Evolutionary conservation across 2,329 filamentous ascomycete species (phyloP).

Genomic region (Diaporthe citrichinensis): DNA sequence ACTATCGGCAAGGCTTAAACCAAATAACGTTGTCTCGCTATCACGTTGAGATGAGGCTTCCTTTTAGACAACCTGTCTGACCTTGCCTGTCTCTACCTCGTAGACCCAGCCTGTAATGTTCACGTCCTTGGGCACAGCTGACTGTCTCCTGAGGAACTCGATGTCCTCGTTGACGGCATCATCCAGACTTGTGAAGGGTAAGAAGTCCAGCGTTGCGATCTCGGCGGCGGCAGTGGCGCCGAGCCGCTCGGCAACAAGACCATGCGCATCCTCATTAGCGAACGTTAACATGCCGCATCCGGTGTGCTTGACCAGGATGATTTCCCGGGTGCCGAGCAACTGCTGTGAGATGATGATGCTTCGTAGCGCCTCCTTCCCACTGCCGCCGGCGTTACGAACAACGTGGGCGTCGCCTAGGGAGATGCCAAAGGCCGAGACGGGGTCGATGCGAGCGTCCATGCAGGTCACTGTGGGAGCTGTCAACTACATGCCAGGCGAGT

Average conservation of each 20-base stretch:
- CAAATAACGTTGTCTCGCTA: not conserved
- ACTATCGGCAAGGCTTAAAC: no score
- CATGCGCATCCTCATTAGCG: conserved; percentile 69
- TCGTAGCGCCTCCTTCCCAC: conserved; percentile 77
- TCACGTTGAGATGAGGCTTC: no score
- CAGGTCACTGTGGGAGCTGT: conserved; percentile 71
- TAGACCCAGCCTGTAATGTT: conserved; percentile 82
- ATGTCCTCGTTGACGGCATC: conserved; percentile 78
- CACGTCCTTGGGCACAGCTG: conserved; percentile 71
- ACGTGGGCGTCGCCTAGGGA: conserved; percentile 83
- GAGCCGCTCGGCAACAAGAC: conserved; percentile 71
- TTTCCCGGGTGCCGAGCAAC: conserved; percentile 81
- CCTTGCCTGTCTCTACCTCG: conserved; percentile 79
- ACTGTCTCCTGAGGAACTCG: conserved; percentile 69
- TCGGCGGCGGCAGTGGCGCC: conserved; percentile 64
- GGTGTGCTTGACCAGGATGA: conserved; percentile 82
- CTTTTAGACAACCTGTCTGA: conserved; percentile 30
- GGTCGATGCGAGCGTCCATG: conserved; percentile 84
- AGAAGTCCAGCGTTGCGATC: conserved; percentile 65
- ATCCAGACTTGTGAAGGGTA: conserved; percentile 75
- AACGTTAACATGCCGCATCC: conserved; percentile 84
- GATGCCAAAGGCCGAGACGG: conserved; percentile 78
- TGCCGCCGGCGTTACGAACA: conserved; percentile 80
- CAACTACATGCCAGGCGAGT: conserved; percentile 40
- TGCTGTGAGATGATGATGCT: conserved; percentile 85